A percentile compares a stretch with the other conserved stretches of the same genome.
Evolutionary conservation across 192 early-diverging fungal species (phyloP).

Genomic region (Chytriomyces sp.): DNA sequence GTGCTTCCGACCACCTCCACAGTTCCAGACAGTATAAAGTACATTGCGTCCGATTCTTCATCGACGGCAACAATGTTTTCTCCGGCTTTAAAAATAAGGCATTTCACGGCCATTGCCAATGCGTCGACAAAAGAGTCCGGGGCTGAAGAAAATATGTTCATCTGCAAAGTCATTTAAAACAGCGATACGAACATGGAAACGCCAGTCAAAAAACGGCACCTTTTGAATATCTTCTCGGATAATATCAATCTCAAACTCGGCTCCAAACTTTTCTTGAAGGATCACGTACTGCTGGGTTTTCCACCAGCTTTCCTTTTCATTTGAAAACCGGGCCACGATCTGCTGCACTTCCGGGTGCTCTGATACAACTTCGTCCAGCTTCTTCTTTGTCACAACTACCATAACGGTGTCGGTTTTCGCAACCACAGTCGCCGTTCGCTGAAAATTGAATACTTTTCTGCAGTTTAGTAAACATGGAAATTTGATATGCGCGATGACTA

Average conservation of each 20-base stretch:
- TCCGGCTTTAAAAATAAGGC: constrained; percentile 33
- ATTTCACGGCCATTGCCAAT: constrained; percentile 38
- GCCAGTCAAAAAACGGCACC: constrained; percentile 26
- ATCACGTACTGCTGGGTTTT: constrained; percentile 31
- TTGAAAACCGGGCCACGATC: constrained; percentile 12
- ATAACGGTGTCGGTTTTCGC: constrained; percentile 46
- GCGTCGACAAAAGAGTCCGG: constrained; percentile 46
- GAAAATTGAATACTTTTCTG: constrained; percentile 34
- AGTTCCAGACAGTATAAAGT: constrained; percentile 52
- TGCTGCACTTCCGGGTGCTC: constrained; percentile 18
- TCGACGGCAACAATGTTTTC: constrained; percentile 44
- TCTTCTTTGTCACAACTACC: constrained; percentile 49
- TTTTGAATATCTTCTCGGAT: constrained; percentile 45
- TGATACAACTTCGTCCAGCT: constrained; percentile 36
- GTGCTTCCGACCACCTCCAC: constrained; percentile 49
- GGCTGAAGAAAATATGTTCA: constrained; percentile 45
- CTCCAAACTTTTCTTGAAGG: constrained; percentile 46
- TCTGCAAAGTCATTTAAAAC: constrained; percentile 27
- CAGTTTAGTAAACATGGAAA: neutral
- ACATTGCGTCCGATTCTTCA: constrained; percentile 53
- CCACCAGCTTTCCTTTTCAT: constrained; percentile 37
- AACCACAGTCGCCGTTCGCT: constrained; percentile 42
- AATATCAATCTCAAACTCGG: constrained; percentile 52
- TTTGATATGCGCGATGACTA: neutral
- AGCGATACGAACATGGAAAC: neutral